Evolutionary conservation across 352 stramenopile species (phyloP).

Genomic region (Globisporangium echinulatum): DNA sequence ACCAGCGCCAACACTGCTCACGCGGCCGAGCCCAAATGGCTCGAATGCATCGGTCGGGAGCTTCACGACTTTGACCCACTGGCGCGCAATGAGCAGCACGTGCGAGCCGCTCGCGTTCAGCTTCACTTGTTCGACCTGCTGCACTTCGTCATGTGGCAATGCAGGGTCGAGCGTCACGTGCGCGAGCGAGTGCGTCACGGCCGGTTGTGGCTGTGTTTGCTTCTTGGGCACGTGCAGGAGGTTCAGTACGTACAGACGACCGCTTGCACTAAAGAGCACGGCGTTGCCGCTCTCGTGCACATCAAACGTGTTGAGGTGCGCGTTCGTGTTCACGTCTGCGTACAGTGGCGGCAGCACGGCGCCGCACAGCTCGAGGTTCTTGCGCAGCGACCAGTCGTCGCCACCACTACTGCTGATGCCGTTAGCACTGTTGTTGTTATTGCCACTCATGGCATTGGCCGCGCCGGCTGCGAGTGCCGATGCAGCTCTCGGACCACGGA

Average conservation of each 20-base stretch:
- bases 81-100: conserved; percentile 45
- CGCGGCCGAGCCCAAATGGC: conserved; percentile 1
- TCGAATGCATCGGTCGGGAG: conserved; percentile 19
- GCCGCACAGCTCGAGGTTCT: conserved; percentile 58
- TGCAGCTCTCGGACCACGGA: too few species aligned
- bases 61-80: conserved; percentile 56
- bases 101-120: conserved; percentile 51
- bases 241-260: conserved; percentile 46
- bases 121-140: conserved; percentile 50
- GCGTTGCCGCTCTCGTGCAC: conserved; percentile 44
- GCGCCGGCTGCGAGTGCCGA: too few species aligned
- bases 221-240: conserved; percentile 33
- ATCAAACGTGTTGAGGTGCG: conserved; percentile 62
- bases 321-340: conserved; percentile 38
- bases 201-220: conserved; percentile 4
- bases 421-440: too few species aligned
- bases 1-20: conserved; percentile 1
- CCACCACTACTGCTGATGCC: conserved; percentile 1
- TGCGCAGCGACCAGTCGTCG: conserved; percentile 49
- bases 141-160: conserved; percentile 35
- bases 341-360: conserved; percentile 44
- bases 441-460: too few species aligned
- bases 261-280: conserved; percentile 39
- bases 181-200: conserved; percentile 14
- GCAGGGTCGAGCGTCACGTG: conserved; percentile 59